A percentile compares a stretch with the other conserved stretches of the same genome.
These are phyloP conservation scores for Microdochium trichocladiopsis DNA, from an alignment of 2,329 filamentous ascomycete species.

Conservation along the genomic window DNA sequence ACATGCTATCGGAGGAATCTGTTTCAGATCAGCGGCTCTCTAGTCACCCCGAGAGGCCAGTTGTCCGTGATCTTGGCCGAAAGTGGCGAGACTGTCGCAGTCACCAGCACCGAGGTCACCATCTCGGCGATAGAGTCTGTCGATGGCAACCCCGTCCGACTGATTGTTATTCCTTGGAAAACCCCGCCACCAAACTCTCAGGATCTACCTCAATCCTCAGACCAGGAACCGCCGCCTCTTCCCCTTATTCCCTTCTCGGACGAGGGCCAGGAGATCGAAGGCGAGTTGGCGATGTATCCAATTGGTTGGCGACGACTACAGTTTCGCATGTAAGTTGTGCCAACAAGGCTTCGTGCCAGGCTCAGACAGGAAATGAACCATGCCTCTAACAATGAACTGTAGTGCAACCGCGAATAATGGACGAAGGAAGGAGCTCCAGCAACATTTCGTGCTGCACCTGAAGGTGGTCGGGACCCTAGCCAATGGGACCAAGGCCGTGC, in stretches of 20 bases:
- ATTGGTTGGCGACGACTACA: slow-evolving; percentile 92
- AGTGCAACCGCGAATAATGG: slow-evolving; percentile 95
- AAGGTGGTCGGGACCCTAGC: slow-evolving; percentile 80
- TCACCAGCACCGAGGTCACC: slow-evolving; percentile 75
- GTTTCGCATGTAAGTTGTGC: slow-evolving; percentile 63
- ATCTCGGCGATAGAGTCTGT: slow-evolving; percentile 94
- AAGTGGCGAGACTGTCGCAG: slow-evolving; percentile 74
- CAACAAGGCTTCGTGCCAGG: background rate
- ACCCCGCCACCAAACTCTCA: slow-evolving; percentile 76
- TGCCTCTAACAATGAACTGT: slow-evolving; percentile 9
- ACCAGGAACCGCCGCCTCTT: slow-evolving; percentile 82
- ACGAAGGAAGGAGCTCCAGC: slow-evolving; percentile 86
- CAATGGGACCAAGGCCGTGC: slow-evolving; percentile 72
- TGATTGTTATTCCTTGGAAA: slow-evolving; percentile 98
- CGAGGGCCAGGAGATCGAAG: slow-evolving; percentile 53
- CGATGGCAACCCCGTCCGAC: slow-evolving; percentile 82
- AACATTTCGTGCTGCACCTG: slow-evolving; percentile 87
- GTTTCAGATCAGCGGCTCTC: slow-evolving; percentile 89
- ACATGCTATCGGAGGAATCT: slow-evolving; percentile 95
- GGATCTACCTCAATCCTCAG: slow-evolving; percentile 55
- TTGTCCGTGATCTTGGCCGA: slow-evolving; percentile 72
- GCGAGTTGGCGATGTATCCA: slow-evolving; percentile 83
- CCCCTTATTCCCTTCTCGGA: slow-evolving; percentile 63
- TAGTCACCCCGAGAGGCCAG: slow-evolving; percentile 72
- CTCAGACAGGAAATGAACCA: slow-evolving; percentile 1